A percentile compares a stretch with the other conserved stretches of the same genome.
Conservation (phyloP, 441 rosid species). For the Populus hybrid region DNA sequence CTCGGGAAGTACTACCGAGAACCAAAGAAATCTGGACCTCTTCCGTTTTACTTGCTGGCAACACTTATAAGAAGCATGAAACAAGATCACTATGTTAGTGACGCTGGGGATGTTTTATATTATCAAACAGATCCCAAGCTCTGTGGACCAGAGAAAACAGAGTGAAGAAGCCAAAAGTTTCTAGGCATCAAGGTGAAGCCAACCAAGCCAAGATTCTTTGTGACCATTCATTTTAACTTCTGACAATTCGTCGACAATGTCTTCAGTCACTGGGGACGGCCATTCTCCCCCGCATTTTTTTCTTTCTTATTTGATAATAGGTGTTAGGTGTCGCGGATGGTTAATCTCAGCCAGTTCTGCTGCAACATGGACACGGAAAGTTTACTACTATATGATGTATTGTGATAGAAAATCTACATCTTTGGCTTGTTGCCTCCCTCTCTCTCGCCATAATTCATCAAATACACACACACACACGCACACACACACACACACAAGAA, state of each 20-base stretch:
- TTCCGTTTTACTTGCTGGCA: conserved; percentile 61
- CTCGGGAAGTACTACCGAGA: conserved; percentile 78
- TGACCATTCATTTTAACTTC: conserved; percentile 8
- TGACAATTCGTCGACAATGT: not conserved
- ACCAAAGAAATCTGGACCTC: conserved; percentile 70
- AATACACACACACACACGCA: too few relatives aligned
- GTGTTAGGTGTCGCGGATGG: not conserved
- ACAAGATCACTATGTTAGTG: conserved; percentile 77
- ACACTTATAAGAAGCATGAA: conserved; percentile 53
- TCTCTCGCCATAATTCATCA: too few relatives aligned
- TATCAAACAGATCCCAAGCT: conserved; percentile 59
- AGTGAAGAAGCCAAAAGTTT: conserved; percentile 18
- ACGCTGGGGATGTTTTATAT: conserved; percentile 67
- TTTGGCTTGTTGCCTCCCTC: not conserved
- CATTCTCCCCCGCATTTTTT: conserved; percentile 2
- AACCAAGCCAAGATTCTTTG: conserved; percentile 14
- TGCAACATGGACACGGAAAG: not conserved
- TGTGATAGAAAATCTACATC: not conserved
- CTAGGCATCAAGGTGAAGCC: conserved; percentile 4
- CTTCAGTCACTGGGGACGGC: not conserved
- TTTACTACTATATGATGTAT: not conserved
- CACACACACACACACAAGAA: too few relatives aligned
- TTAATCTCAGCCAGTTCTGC: not conserved
- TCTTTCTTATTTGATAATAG: conserved; percentile 8
- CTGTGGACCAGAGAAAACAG: conserved; percentile 26